Percentiles rank a stretch among this genome's conserved stretches.
Evolutionary conservation across 2,329 filamentous ascomycete species (phyloP).

Genomic region (Immersiporthe knoxdaviesiana): DNA sequence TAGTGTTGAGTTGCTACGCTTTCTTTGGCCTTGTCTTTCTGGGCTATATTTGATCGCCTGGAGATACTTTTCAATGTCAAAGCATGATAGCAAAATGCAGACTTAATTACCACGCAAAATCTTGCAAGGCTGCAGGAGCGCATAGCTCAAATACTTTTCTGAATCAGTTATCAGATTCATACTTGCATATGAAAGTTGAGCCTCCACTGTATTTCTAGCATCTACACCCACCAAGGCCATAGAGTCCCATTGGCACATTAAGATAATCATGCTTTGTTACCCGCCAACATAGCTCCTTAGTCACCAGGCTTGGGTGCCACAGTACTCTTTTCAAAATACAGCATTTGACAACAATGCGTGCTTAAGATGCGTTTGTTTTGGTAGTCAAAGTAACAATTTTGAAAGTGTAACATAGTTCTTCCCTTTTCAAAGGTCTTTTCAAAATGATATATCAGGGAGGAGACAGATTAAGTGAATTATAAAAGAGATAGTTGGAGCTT

Average conservation of each 20-base stretch:
- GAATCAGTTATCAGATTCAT: background rate
- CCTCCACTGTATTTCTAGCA: background rate
- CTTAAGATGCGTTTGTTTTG: background rate
- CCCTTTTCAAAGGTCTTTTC: no score
- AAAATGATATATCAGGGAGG: no score
- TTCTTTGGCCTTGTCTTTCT: no score
- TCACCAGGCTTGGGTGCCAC: background rate
- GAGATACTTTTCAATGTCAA: no score
- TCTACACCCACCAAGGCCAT: background rate
- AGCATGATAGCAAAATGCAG: no score
- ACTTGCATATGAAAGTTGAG: background rate
- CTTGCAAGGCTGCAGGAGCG: background rate
- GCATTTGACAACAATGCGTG: background rate
- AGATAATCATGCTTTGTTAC: background rate
- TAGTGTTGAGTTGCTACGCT: no score
- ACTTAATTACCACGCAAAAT: no score
- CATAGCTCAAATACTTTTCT: constrained; percentile 11
- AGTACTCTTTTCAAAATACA: background rate
- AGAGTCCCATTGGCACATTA: background rate
- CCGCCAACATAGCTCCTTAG: background rate
- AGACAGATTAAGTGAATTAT: no score
- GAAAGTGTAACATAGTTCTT: no score
- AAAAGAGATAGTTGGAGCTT: no score
- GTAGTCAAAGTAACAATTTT: no score
- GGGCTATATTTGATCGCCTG: no score